These are phyloP conservation scores for Chalciporus chontae DNA, from an alignment of 768 basidiomycete species.

Conservation along the genomic window DNA sequence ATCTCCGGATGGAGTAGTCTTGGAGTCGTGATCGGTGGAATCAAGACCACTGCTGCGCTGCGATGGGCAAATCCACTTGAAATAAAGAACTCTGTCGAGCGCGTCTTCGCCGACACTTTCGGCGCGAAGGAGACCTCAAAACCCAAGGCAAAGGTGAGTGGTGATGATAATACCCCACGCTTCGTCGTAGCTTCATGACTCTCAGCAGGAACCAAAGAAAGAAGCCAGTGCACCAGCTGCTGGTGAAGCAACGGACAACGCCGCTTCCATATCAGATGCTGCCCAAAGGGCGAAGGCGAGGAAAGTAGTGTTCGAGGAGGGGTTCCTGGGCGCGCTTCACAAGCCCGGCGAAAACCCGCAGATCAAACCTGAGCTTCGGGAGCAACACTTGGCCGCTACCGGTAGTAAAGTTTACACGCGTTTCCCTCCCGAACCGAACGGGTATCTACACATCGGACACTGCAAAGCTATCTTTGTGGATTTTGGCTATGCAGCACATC, in stretches of 20 bases:
- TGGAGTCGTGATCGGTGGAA: constrained; percentile 58
- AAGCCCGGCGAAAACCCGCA: constrained; percentile 94
- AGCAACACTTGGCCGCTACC: constrained; percentile 77
- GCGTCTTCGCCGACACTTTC: constrained; percentile 60
- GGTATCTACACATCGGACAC: constrained; percentile 92
- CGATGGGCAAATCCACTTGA: constrained; percentile 86
- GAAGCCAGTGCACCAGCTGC: constrained; percentile 21
- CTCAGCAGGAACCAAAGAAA: constrained; percentile 49
- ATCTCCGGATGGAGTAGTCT: constrained; percentile 74
- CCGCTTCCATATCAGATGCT: constrained; percentile 34
- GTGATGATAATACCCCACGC: neutral
- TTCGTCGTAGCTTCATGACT: neutral
- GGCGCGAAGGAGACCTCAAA: constrained; percentile 69
- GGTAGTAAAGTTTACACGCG: constrained; percentile 87
- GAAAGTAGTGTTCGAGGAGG: constrained; percentile 85
- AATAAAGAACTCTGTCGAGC: constrained; percentile 77
- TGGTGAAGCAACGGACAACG: constrained; percentile 1
- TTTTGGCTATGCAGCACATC: constrained; percentile 96
- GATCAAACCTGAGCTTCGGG: constrained; percentile 69
- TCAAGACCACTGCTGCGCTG: constrained; percentile 59
- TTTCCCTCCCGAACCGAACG: constrained; percentile 98
- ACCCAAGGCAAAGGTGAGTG: constrained; percentile 60
- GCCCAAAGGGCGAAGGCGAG: constrained; percentile 35
- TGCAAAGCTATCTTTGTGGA: constrained; percentile 98
- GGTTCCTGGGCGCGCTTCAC: constrained; percentile 89